These are phyloP conservation scores for Phytophthora melonis DNA, from an alignment of 352 stramenopile genomes.

Conservation along the genomic window DNA sequence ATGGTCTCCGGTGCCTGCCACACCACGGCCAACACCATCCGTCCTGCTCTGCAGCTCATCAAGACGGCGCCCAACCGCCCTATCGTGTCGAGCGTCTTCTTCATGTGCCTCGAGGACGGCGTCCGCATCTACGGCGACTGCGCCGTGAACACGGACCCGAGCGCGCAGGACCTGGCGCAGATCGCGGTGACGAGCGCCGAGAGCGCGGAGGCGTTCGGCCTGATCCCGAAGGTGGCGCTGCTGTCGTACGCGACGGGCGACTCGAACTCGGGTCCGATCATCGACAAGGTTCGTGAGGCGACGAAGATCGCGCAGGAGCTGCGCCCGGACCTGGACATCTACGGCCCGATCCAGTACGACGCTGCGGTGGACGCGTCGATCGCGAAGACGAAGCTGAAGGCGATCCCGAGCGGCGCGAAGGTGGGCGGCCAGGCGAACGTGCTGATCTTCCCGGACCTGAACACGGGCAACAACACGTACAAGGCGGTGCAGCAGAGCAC, in stretches of 20 bases:
- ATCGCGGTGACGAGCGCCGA: constrained; percentile 84
- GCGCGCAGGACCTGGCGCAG: constrained; percentile 74
- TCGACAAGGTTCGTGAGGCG: constrained; percentile 88
- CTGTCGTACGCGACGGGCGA: constrained; percentile 87
- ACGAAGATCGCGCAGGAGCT: constrained; percentile 73
- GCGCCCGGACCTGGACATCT: constrained; percentile 81
- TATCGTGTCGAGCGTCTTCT: constrained; percentile 88
- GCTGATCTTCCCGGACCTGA: constrained; percentile 89
- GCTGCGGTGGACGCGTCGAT: constrained; percentile 81
- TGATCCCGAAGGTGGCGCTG: constrained; percentile 85
- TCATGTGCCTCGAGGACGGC: constrained; percentile 87
- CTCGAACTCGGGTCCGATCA: constrained; percentile 81
- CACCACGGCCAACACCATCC: constrained; percentile 90
- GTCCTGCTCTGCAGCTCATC: constrained; percentile 88
- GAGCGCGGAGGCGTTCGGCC: constrained; percentile 78
- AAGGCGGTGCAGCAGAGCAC: constrained; percentile 90
- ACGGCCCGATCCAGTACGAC: constrained; percentile 91
- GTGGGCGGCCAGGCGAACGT: constrained; percentile 87
- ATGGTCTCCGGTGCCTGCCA: constrained; percentile 89
- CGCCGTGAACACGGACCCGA: constrained; percentile 87
- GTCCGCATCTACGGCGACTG: constrained; percentile 89
- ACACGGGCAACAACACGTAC: constrained; percentile 92
- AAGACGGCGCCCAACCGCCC: constrained; percentile 77
- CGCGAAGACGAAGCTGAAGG: constrained; percentile 84
- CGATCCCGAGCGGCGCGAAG: constrained; percentile 59